These are phyloP conservation scores for Pleurotus sapidus DNA, from an alignment of 768 basidiomycete genomes.

Conservation along the genomic window DNA sequence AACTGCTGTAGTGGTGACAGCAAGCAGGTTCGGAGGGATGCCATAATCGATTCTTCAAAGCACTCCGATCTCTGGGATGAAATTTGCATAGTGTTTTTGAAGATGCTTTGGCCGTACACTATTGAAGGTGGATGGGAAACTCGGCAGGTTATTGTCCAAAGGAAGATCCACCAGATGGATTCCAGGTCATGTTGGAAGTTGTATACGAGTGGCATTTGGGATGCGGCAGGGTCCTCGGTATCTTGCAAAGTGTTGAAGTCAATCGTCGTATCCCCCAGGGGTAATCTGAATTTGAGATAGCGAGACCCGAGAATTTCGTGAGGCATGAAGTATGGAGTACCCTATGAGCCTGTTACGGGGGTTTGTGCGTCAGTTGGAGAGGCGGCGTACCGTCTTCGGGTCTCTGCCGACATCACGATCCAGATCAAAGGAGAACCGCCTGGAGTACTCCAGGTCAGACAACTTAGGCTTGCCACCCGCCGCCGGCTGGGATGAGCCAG, in stretches of 20 bases:
- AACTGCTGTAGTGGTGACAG: no score
- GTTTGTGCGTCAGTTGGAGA: not conserved
- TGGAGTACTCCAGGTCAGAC: not conserved
- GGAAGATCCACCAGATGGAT: conserved; percentile 3
- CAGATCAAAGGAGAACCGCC: not conserved
- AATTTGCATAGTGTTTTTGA: no score
- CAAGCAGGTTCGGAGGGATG: no score
- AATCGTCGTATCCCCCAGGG: not conserved
- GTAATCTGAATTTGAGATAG: not conserved
- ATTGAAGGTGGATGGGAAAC: not conserved
- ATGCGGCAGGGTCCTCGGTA: not conserved
- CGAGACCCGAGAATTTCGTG: not conserved
- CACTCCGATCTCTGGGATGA: no score
- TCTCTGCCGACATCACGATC: not conserved
- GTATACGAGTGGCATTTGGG: not conserved
- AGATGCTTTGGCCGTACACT: no score
- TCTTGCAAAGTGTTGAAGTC: not conserved
- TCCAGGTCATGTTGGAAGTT: conserved; percentile 6
- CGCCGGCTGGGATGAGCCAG: not conserved
- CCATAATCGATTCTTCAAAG: no score
- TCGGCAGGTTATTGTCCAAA: not conserved
- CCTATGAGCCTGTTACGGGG: not conserved
- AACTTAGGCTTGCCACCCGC: not conserved
- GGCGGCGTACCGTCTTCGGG: not conserved
- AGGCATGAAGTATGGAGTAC: conserved; percentile 1